Base-by-base conservation (phyloP, 1,284 basidiomycete genomes). In the Meripilus lineatus region DNA sequence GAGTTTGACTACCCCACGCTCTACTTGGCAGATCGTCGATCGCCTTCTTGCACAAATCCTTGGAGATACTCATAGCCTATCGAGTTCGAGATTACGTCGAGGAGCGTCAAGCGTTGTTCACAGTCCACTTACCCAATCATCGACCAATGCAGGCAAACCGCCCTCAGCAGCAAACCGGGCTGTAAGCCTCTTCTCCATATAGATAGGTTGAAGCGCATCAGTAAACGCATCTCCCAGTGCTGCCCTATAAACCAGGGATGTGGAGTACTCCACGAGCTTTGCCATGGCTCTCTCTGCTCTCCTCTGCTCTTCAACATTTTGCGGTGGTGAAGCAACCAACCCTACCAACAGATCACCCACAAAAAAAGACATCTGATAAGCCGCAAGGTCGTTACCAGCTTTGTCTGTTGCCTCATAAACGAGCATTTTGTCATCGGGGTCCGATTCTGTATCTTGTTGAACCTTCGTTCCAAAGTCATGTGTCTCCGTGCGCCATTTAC, bases 151-250 rank as follows among this genome's bases (percentile, higher is more conserved):
- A 7, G 50, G 51, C 18, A 61, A 38, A 1, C 59, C 58, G 5
- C 59, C 61, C 1, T 56, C 58, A 13, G 57, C 58, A 5, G 46
- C 46, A 35, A 61, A 62, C 21, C 44, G 44, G n/a, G 54, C 42
- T 5, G 59, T 40, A 2, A 49, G 18, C 5, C 45, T 41, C 15
- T 42, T 44, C 1, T 40, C 48, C 50, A 50, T 52, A 40, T 61
- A 63, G 25, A 63, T 44, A 5, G 58, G 57, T 10, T 54, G 45
- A 55, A 61, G 58, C 2, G 58, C 50, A 38, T 61, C 58, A 5
- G 61, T 58, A 33, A 63, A 32, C 1, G 58, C 38, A 40, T 62
- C 61, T 2, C 61, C 61, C 3, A 58, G 47, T 2, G 52, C 48
- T 7, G 32, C 10, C 10, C 61, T 50, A 33, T 50, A 49, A n/a